These are phyloP conservation scores for Chrysopogon serrulatus DNA, from an alignment of 176 grass and related monocot genomes.

Conservation along the genomic window DNA sequence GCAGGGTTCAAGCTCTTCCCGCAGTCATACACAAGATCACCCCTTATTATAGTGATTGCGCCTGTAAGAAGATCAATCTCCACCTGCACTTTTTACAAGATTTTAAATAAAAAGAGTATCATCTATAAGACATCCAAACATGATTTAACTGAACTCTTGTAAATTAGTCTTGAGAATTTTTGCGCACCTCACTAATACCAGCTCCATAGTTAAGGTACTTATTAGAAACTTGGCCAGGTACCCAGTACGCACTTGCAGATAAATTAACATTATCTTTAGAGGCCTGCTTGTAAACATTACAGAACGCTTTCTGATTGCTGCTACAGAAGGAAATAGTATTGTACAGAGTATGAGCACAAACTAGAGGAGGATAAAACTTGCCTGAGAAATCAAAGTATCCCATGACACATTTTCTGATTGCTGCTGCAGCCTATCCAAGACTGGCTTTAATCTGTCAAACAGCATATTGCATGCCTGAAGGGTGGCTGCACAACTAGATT, in stretches of 20 bases:
- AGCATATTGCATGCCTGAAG: constrained; percentile 55
- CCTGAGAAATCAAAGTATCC: constrained; percentile 65
- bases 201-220: constrained; percentile 66
- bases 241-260: constrained; percentile 54
- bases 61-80: constrained; percentile 69
- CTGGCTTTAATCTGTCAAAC: constrained; percentile 49
- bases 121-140: not conserved
- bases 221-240: constrained; percentile 28
- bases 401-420: constrained; percentile 46
- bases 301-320: not conserved
- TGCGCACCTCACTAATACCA: constrained; percentile 46
- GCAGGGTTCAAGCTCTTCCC: constrained; percentile 72
- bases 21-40: constrained; percentile 60
- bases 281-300: constrained; percentile 28
- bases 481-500: constrained; percentile 69
- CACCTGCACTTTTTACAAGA: constrained; percentile 22
- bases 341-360: not conserved
- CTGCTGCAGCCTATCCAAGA: constrained; percentile 42
- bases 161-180: not conserved
- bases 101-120: not conserved
- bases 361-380: not conserved
- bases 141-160: not conserved
- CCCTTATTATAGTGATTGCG: constrained; percentile 47
- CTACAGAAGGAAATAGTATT: not conserved
- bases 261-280: constrained; percentile 40